Percentiles rank a stretch among this genome's conserved stretches.
These are phyloP conservation scores for Triticum dicoccoides DNA, from an alignment of 176 grass and related monocot species.

Conservation along the genomic window DNA sequence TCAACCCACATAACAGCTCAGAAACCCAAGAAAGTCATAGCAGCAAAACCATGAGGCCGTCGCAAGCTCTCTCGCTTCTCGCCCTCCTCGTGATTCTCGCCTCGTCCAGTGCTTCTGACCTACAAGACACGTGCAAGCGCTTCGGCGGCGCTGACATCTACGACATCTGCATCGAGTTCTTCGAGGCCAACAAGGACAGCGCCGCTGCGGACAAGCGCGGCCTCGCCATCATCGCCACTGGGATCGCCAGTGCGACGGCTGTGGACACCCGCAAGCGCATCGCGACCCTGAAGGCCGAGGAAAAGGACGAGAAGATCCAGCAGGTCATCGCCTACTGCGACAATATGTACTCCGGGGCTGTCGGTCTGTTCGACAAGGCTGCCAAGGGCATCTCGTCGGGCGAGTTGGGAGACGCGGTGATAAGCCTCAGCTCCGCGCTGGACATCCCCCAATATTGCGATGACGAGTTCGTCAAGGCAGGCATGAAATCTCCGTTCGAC, in stretches of 20 bases:
- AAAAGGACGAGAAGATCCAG: constrained; percentile 17
- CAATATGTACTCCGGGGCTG: constrained; percentile 34
- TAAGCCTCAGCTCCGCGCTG: neutral
- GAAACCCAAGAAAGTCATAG: neutral
- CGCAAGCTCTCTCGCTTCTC: constrained; percentile 12
- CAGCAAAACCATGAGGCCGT: neutral
- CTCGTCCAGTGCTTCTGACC: neutral
- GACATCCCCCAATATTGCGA: constrained; percentile 46
- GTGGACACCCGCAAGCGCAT: constrained; percentile 5
- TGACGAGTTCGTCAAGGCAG: constrained; percentile 24
- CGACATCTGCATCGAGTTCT: constrained; percentile 41
- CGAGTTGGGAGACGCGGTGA: neutral
- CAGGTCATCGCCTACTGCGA: constrained; percentile 17
- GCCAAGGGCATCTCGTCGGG: neutral
- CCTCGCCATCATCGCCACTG: constrained; percentile 48
- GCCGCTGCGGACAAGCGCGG: constrained; percentile 14
- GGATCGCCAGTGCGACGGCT: neutral
- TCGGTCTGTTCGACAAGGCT: constrained; percentile 14
- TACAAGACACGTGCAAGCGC: constrained; percentile 42
- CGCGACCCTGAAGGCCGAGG: constrained; percentile 24
- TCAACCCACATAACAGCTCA: neutral
- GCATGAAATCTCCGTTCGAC: constrained; percentile 18
- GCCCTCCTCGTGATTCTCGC: neutral
- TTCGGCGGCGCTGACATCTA: too few species aligned
- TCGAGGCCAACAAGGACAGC: constrained; percentile 29